phyloP scores from a whole-genome alignment of 768 basidiomycete species.

The Gautieria morchelliformis region DNA sequence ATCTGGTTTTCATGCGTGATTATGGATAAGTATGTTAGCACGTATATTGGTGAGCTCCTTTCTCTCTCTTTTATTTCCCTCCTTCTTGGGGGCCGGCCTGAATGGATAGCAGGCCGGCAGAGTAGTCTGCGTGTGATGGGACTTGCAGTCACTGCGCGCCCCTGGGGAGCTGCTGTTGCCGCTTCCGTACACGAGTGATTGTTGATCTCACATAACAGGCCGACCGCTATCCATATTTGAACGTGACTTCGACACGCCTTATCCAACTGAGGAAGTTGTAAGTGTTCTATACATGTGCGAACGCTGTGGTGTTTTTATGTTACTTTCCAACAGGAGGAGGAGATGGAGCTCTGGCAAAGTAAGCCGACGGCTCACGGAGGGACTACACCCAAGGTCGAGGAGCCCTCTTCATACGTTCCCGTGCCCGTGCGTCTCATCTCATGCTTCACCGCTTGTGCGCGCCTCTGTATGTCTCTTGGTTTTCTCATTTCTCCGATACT shows the following conservation, averaged over 20 bases:
- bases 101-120: not conserved
- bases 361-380: slow-evolving; percentile 26
- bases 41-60: slow-evolving; percentile 9
- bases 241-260: slow-evolving; percentile 56
- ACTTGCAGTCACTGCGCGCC: no score
- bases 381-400: slow-evolving; percentile 16
- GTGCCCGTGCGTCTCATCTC: slow-evolving; percentile 40
- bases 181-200: not conserved
- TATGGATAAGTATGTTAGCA: slow-evolving; percentile 11
- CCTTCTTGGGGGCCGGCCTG: not conserved
- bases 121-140: no score
- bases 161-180: not conserved
- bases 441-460: slow-evolving; percentile 45
- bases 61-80: not conserved
- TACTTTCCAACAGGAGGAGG: slow-evolving; percentile 39
- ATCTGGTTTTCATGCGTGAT: slow-evolving; percentile 11
- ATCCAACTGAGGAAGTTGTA: slow-evolving; percentile 49
- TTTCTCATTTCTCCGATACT: not conserved
- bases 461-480: slow-evolving; percentile 40
- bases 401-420: slow-evolving; percentile 26
- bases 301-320: not conserved
- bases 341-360: slow-evolving; percentile 44
- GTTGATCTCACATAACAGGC: not conserved
- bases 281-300: slow-evolving; percentile 10
- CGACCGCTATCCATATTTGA: slow-evolving; percentile 55